Evolutionary conservation across 2,329 filamentous ascomycete genomes (phyloP).

Genomic region (Neofusicoccum umdonicola): DNA sequence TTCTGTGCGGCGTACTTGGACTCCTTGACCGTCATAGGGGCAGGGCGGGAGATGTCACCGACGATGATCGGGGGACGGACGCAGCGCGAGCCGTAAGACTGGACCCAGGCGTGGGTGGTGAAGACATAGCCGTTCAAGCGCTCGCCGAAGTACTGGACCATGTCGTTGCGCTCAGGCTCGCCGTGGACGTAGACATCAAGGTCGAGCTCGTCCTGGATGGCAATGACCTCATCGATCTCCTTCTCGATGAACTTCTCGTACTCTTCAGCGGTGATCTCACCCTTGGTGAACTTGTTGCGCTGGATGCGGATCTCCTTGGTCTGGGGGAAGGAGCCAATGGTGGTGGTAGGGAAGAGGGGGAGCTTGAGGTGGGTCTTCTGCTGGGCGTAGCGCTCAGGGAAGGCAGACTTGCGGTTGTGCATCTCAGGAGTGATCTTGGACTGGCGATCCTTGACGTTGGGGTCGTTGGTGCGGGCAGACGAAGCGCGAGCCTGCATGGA

Average conservation of each 20-base stretch:
- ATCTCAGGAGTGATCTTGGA: constrained; percentile 76
- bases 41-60: constrained; percentile 94
- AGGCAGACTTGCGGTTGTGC: constrained; percentile 91
- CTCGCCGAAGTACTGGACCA: constrained; percentile 99
- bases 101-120: constrained; percentile 98
- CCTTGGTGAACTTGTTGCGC: constrained; percentile 99
- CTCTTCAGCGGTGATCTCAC: constrained; percentile 84
- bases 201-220: constrained; percentile 96
- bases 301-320: constrained; percentile 97
- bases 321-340: constrained; percentile 99
- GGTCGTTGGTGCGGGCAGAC: constrained; percentile 94
- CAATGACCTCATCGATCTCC: constrained; percentile 92
- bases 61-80: constrained; percentile 98
- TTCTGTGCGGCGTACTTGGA: constrained; percentile 96
- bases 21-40: constrained; percentile 99
- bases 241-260: constrained; percentile 99
- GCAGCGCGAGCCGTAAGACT: constrained; percentile 97
- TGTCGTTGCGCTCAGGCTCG: constrained; percentile 99
- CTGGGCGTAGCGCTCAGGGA: constrained; percentile 78
- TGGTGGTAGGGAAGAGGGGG: constrained; percentile 97
- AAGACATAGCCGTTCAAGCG: constrained; percentile 95
- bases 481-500: constrained; percentile 86
- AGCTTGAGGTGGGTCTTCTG: constrained; percentile 93
- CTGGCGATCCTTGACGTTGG: constrained; percentile 95
- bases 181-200: constrained; percentile 97